phyloP scores from a whole-genome alignment of 2,329 filamentous ascomycete species.

The Xylariales sp. region DNA sequence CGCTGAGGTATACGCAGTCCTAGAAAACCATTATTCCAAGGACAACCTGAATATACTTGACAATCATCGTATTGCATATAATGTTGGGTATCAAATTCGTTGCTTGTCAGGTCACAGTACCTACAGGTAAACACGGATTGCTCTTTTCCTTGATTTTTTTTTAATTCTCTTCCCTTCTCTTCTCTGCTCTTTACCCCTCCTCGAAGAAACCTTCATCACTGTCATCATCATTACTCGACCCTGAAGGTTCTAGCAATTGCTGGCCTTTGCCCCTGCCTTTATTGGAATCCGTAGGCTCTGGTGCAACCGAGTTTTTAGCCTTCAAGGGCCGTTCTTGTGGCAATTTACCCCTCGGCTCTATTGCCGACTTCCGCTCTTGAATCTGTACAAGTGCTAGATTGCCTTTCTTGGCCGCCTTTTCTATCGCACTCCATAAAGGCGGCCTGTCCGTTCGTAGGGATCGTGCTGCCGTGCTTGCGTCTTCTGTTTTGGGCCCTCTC shows the following conservation, averaged over 20 bases:
- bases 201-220: slow-evolving; percentile 71
- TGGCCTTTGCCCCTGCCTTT: slow-evolving; percentile 52
- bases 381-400: slow-evolving; percentile 44
- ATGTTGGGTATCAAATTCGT: slow-evolving; percentile 42
- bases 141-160: neutral
- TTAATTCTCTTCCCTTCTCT: slow-evolving; percentile 14
- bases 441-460: slow-evolving; percentile 61
- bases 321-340: slow-evolving; percentile 31
- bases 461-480: slow-evolving; percentile 56
- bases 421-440: slow-evolving; percentile 76
- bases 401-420: slow-evolving; percentile 65
- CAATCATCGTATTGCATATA: neutral
- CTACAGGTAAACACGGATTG: slow-evolving; percentile 13
- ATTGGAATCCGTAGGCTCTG: slow-evolving; percentile 32
- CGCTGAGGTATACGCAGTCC: too few species aligned
- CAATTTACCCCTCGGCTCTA: slow-evolving; percentile 30
- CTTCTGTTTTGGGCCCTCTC: slow-evolving; percentile 54
- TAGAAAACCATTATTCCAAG: neutral
- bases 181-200: slow-evolving; percentile 39
- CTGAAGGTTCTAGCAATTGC: slow-evolving; percentile 49
- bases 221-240: slow-evolving; percentile 55
- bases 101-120: slow-evolving; percentile 9
- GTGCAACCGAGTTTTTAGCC: slow-evolving; percentile 31
- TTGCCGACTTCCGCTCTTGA: slow-evolving; percentile 45
- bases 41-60: slow-evolving; percentile 2